These are phyloP conservation scores for Paramecium octaurelia DNA, from an alignment of 73 alveolate genomes.

Conservation along the genomic window DNA sequence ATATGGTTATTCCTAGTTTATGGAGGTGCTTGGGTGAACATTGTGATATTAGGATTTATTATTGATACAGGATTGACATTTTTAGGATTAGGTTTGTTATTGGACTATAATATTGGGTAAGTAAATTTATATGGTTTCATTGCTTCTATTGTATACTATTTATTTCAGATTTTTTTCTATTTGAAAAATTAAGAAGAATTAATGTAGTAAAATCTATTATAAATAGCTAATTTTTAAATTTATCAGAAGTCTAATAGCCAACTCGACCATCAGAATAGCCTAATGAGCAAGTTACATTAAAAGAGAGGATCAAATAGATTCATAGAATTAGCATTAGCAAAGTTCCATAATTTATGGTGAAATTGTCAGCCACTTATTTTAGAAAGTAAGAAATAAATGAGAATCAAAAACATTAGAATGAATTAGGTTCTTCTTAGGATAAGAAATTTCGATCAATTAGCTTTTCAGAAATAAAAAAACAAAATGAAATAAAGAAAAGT, in stretches of 20 bases:
- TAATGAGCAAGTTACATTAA: not conserved
- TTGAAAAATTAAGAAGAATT: not conserved
- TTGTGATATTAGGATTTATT: not conserved
- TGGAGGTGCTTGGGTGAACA: slow-evolving; percentile 27
- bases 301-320: not conserved
- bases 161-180: not conserved
- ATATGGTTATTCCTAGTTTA: not conserved
- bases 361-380: slow-evolving; percentile 13
- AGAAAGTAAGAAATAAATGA: not conserved
- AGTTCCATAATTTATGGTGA: slow-evolving; percentile 22
- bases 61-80: not conserved
- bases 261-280: not conserved
- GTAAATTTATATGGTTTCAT: not conserved
- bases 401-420: not conserved
- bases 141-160: not conserved
- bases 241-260: not conserved
- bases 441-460: not conserved
- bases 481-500: not conserved
- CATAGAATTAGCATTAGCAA: not conserved
- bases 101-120: not conserved
- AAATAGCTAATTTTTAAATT: not conserved
- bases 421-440: not conserved
- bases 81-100: not conserved
- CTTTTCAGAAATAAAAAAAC: not conserved
- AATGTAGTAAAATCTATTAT: not conserved